phyloP scores from a whole-genome alignment of 1,139 yeast species.

The Lodderomyces elongisporus region DNA sequence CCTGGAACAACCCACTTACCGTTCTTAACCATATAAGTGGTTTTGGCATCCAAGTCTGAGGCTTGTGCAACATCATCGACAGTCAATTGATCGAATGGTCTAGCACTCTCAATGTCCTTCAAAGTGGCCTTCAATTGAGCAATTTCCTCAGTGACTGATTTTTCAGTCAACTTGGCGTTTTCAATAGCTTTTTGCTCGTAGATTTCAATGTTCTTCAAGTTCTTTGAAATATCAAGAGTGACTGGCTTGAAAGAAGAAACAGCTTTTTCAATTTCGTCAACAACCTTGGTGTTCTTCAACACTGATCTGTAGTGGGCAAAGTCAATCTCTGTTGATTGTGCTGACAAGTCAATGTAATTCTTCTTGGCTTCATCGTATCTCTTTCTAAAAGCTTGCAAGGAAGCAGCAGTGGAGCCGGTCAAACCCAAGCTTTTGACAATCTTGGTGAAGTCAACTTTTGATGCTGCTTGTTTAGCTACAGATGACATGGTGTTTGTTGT shows the following conservation, averaged over 20 bases:
- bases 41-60: constrained; percentile 96
- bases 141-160: constrained; percentile 81
- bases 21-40: constrained; percentile 88
- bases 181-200: constrained; percentile 94
- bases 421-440: constrained; percentile 84
- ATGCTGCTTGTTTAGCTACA: constrained; percentile 65
- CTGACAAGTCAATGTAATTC: constrained; percentile 61
- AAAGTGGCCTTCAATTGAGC: constrained; percentile 81
- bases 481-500: constrained; percentile 29
- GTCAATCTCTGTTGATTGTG: constrained; percentile 75
- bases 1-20: constrained; percentile 99
- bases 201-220: constrained; percentile 84
- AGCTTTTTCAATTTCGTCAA: constrained; percentile 76
- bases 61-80: constrained; percentile 93
- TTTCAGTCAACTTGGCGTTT: constrained; percentile 92
- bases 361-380: constrained; percentile 97
- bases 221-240: constrained; percentile 81
- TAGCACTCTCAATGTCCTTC: constrained; percentile 90
- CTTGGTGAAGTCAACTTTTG: constrained; percentile 94
- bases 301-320: constrained; percentile 73
- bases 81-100: constrained; percentile 96
- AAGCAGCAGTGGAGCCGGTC: constrained; percentile 86
- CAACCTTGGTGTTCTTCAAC: constrained; percentile 76
- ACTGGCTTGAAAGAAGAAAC: constrained; percentile 75
- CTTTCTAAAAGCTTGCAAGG: constrained; percentile 91